Conservation (phyloP, 2,329 filamentous ascomycete genomes). For the Colletotrichum tropicicola region DNA sequence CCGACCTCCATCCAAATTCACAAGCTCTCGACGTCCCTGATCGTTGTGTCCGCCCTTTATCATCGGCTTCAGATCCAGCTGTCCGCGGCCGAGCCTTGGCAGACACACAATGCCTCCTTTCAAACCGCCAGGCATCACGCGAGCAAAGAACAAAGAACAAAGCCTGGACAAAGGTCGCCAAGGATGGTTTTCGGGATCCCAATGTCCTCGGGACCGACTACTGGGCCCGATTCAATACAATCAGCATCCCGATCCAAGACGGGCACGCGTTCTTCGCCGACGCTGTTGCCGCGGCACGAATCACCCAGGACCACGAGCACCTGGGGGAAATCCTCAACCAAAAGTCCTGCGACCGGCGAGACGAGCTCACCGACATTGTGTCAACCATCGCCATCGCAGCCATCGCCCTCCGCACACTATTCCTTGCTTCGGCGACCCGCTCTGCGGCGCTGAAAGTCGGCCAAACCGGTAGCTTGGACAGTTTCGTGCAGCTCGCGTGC, state of each 20-base stretch:
- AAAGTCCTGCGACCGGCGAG: slow-evolving; percentile 3
- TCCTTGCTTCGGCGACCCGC: not conserved
- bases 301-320: slow-evolving; percentile 14
- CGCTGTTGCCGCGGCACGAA: slow-evolving; percentile 9
- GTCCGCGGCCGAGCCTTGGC: not conserved
- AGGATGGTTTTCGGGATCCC: slow-evolving; percentile 11
- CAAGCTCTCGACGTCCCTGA: not conserved
- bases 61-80: no score
- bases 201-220: slow-evolving; percentile 9
- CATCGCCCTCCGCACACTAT: not conserved
- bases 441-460: slow-evolving; percentile 11
- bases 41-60: not conserved
- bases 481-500: slow-evolving; percentile 20
- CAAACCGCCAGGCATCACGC: not conserved
- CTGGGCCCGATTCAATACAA: slow-evolving; percentile 25
- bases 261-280: slow-evolving; percentile 26
- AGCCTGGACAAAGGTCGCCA: slow-evolving; percentile 6
- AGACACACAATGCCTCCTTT: slow-evolving; percentile 11
- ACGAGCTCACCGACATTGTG: not conserved
- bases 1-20: not conserved
- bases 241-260: slow-evolving; percentile 21
- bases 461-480: slow-evolving; percentile 25
- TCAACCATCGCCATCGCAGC: slow-evolving; percentile 2
- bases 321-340: slow-evolving; percentile 19
- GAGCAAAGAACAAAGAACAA: slow-evolving; percentile 10